Base-by-base conservation (phyloP, 2,329 filamentous ascomycete genomes). In the Cladosporium sp. region DNA sequence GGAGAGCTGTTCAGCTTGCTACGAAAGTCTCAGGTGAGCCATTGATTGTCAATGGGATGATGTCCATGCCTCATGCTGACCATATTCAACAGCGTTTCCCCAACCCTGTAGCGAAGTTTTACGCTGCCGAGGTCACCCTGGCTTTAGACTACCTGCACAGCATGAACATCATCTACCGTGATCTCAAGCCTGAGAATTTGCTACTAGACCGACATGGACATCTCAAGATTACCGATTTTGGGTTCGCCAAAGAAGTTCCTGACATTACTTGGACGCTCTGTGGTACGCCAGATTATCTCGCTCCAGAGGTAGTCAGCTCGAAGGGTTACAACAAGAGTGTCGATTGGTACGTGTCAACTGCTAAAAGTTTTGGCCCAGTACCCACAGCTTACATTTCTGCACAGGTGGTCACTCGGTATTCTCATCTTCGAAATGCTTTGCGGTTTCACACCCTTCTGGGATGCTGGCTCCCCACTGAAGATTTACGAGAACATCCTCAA, bases 311-410 rank as follows among this genome's bases (percentile, higher is more conserved):
- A 16, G 95, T 99, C n/a, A 93, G 93, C 67, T 97, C 94, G 78
- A 98, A 98, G 81, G 95, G 95, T 62, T 99, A 99, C 84, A 99
- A 99, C 83, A 99, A 98, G 79, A 97, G 94, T 48, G 95, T 99
- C 21, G 95, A 99, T 78, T 99, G 95, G 95, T 97, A 82, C 82
- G 91, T 81, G 54, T 65, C 28, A 60, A 21, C 28, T 5, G 25
- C 26, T 66, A 16, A 60, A 13, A n/a, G n/a, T n/a, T 63, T n/a
- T n/a, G 3, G 7, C 11, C 21, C 28, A 7, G 16, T 16, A 54
- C 53, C 2, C 5, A 32, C 26, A n/a, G 23, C 66, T 67, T 56
- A 69, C 65, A 46, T 43, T 34, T 26, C 13, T 6, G 2, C 21
- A 1, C 65, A 97, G 93, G 93, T 99, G 95, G 95, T 98, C 94